phyloP scores from a whole-genome alignment of 208 protist species.

The Willaertia magna region DNA sequence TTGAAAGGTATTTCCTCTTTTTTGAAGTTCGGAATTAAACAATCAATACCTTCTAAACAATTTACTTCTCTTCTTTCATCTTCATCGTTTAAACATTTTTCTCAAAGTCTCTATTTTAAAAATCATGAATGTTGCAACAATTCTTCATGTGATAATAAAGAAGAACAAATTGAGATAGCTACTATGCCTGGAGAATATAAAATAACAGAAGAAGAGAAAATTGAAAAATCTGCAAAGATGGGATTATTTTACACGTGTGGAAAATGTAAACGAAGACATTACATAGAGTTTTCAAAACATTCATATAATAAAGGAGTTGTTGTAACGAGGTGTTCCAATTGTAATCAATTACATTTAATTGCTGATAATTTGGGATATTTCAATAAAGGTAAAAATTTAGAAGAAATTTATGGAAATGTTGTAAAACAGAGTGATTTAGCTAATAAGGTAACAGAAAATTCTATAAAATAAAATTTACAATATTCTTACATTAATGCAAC shows the following conservation, averaged over 20 bases:
- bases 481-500: background rate
- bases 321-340: slow-evolving; percentile 67
- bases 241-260: background rate
- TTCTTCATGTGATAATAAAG: too few relatives aligned
- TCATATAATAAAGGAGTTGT: slow-evolving; percentile 75
- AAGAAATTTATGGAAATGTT: slow-evolving; percentile 39
- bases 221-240: background rate
- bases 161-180: too few relatives aligned
- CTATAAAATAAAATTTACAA: too few relatives aligned
- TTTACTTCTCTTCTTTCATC: too few relatives aligned
- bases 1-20: too few relatives aligned
- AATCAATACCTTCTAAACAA: too few relatives aligned
- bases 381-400: slow-evolving; percentile 48
- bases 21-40: too few relatives aligned
- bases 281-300: slow-evolving; percentile 55
- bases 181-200: too few relatives aligned
- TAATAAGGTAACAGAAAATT: background rate
- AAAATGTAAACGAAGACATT: background rate
- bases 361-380: slow-evolving; percentile 77
- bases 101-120: too few relatives aligned
- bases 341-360: slow-evolving; percentile 61
- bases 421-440: background rate
- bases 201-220: background rate
- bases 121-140: too few relatives aligned
- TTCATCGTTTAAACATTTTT: too few relatives aligned